Conservation (phyloP, 2,329 filamentous ascomycete species). For the Volutella citrinella region DNA sequence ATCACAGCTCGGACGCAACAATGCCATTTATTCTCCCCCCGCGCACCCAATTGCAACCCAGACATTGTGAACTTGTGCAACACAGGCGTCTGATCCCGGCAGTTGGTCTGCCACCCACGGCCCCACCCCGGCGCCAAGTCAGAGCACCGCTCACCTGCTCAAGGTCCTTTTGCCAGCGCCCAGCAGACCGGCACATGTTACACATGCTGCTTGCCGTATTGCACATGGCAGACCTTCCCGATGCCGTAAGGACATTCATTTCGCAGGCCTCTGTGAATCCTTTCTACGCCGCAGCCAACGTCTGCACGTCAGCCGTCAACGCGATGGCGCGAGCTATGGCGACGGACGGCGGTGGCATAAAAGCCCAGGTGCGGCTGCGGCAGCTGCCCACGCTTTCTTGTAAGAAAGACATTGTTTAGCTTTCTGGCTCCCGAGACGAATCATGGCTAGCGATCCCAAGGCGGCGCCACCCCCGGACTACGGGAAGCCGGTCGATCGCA, state of each 20-base stretch:
- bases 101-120: background rate
- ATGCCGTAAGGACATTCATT: background rate
- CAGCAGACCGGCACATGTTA: no score
- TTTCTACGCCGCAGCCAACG: background rate
- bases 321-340: background rate
- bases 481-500: constrained; percentile 7
- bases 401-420: background rate
- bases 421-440: constrained; percentile 1
- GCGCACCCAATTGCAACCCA: constrained; percentile 2
- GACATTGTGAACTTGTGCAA: background rate
- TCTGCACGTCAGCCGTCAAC: background rate
- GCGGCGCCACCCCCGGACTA: constrained; percentile 1
- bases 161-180: no score
- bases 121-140: no score
- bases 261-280: background rate
- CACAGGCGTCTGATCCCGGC: background rate
- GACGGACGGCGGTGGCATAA: background rate
- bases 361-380: background rate
- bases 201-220: background rate
- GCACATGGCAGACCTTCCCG: background rate
- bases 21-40: background rate
- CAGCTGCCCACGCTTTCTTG: no score
- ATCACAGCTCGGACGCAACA: no score
- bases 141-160: no score
- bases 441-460: constrained; percentile 15